Evolutionary conservation across 768 basidiomycete genomes (phyloP).

Genomic region (Boletus pseudopeckii): DNA sequence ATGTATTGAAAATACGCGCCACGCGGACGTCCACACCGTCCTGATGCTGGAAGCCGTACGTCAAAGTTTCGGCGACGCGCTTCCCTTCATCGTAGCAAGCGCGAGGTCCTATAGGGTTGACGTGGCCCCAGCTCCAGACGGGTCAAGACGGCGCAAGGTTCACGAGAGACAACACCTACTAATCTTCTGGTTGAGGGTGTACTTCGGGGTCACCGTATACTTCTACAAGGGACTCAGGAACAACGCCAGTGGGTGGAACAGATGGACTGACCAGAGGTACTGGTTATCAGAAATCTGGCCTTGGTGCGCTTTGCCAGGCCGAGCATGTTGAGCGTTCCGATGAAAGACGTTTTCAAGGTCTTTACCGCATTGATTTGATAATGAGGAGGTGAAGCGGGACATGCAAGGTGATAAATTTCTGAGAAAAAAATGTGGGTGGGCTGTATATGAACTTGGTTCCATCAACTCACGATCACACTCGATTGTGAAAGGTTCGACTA

Average conservation of each 20-base stretch:
- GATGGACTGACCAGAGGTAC: slow-evolving; percentile 76
- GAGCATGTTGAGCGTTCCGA: slow-evolving; percentile 98
- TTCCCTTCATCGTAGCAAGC: slow-evolving; percentile 99
- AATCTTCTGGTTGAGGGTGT: slow-evolving; percentile 94
- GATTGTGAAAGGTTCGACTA: slow-evolving; percentile 96
- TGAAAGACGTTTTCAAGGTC: slow-evolving; percentile 97
- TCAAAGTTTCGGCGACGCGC: slow-evolving; percentile 96
- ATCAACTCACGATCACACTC: slow-evolving; percentile 85
- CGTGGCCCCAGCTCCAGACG: slow-evolving; percentile 83
- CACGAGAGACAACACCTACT: slow-evolving; percentile 49
- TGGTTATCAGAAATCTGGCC: slow-evolving; percentile 93
- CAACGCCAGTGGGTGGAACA: neutral
- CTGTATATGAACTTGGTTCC: too few relatives aligned
- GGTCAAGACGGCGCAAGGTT: slow-evolving; percentile 14
- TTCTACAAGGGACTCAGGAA: slow-evolving; percentile 46
- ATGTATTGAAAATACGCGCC: slow-evolving; percentile 98
- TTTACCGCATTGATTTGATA: slow-evolving; percentile 99
- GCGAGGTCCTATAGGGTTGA: slow-evolving; percentile 96
- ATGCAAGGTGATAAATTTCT: slow-evolving; percentile 99
- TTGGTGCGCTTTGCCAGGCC: slow-evolving; percentile 96
- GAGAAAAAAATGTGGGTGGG: neutral
- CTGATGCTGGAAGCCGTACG: slow-evolving; percentile 93
- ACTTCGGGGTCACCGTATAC: slow-evolving; percentile 98
- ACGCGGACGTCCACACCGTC: slow-evolving; percentile 96
- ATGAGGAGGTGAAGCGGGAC: slow-evolving; percentile 95